phyloP scores from a whole-genome alignment of 2,329 filamentous ascomycete species.

The Orbilia javanica region DNA sequence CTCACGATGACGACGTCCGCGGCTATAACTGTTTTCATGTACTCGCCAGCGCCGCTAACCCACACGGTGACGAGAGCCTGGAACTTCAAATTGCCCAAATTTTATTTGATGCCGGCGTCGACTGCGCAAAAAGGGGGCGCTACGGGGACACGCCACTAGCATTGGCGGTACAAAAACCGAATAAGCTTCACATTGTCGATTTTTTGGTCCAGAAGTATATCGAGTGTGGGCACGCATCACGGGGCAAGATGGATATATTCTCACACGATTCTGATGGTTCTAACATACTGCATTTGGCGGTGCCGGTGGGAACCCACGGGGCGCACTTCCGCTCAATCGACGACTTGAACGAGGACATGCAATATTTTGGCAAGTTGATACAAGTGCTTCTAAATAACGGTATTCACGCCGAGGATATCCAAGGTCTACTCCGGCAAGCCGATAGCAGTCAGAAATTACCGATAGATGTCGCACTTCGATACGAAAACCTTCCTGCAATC shows the following conservation, averaged over 20 bases:
- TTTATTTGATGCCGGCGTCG: slow-evolving; percentile 16
- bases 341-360: background rate
- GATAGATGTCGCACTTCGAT: background rate
- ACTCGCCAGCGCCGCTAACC: background rate
- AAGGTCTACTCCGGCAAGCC: background rate
- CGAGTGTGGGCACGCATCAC: background rate
- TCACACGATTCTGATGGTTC: too few relatives aligned
- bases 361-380: background rate
- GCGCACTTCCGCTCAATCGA: too few relatives aligned
- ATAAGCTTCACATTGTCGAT: background rate
- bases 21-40: background rate
- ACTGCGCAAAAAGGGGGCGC: background rate
- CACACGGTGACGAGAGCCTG: background rate
- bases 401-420: background rate
- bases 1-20: background rate
- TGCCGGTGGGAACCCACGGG: too few relatives aligned
- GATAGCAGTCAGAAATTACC: background rate
- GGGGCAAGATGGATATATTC: background rate
- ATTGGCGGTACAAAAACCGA: background rate
- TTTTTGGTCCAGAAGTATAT: slow-evolving; percentile 28
- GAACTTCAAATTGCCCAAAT: slow-evolving; percentile 10
- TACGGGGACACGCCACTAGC: background rate
- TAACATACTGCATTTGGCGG: background rate
- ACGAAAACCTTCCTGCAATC: background rate
- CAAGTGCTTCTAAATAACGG: background rate